Percentiles rank a stretch among this genome's conserved stretches.
Conservation (phyloP, 768 basidiomycete genomes). For the Tephrocybe sp. region DNA sequence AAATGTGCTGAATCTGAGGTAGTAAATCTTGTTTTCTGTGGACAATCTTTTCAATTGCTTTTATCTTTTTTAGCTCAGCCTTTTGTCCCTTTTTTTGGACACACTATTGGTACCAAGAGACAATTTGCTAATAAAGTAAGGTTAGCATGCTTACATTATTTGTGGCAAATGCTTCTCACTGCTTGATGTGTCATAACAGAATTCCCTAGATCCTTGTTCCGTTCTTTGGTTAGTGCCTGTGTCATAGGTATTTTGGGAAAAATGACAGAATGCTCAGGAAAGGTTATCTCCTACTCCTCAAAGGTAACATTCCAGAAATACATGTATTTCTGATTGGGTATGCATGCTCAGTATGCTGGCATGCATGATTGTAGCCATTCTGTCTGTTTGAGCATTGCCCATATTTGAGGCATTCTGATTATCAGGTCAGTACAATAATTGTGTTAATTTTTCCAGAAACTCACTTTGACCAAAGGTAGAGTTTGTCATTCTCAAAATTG, state of each 20-base stretch:
- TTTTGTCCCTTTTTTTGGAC: background rate
- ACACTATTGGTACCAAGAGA: background rate
- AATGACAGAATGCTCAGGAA: background rate
- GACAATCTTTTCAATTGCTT: background rate
- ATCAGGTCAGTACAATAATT: no score
- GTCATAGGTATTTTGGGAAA: background rate
- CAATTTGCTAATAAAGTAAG: background rate
- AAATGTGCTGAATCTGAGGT: conserved; percentile 4
- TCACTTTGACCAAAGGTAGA: no score
- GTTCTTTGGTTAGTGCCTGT: background rate
- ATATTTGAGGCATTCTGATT: no score
- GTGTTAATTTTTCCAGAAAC: no score
- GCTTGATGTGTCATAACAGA: background rate
- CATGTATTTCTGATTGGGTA: background rate
- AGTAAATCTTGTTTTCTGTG: background rate
- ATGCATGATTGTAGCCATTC: background rate
- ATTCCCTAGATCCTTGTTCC: background rate
- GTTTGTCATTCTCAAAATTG: no score
- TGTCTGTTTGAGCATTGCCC: background rate
- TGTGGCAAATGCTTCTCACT: background rate
- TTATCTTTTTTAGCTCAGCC: background rate
- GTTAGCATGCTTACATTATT: background rate
- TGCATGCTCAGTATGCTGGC: background rate
- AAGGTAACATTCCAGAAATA: background rate
- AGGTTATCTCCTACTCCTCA: conserved; percentile 1